Evolutionary conservation across 2,329 filamentous ascomycete species (phyloP).

Genomic region (Aspergillus tubingensis): DNA sequence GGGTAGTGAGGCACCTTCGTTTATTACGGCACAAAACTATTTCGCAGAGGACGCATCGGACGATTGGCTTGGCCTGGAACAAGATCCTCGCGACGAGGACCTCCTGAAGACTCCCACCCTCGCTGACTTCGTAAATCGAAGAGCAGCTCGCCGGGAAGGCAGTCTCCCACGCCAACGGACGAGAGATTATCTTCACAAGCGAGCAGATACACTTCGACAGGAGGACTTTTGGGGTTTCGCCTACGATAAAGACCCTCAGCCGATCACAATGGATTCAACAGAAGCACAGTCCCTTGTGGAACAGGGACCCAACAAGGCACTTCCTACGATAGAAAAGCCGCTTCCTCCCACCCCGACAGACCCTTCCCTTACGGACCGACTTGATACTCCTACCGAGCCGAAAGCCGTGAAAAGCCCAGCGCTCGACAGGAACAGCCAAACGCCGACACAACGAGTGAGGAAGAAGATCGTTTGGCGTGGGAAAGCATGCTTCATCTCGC

Average conservation of each 20-base stretch:
- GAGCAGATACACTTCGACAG: conserved; percentile 46
- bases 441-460: conserved; percentile 49
- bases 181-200: conserved; percentile 39
- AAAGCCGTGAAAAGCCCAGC: conserved; percentile 18
- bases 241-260: conserved; percentile 42
- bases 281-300: conserved; percentile 26
- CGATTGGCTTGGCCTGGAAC: conserved; percentile 47
- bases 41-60: conserved; percentile 45
- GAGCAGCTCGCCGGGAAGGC: conserved; percentile 22
- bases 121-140: conserved; percentile 37
- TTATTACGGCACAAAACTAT: conserved; percentile 44
- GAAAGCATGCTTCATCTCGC: conserved; percentile 70
- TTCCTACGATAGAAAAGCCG: conserved; percentile 42
- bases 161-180: conserved; percentile 27
- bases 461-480: conserved; percentile 76
- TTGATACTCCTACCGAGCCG: conserved; percentile 13
- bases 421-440: conserved; percentile 23
- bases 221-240: conserved; percentile 50
- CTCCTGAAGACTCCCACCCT: conserved; percentile 44
- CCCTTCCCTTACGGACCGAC: conserved; percentile 9
- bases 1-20: conserved; percentile 72
- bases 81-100: conserved; percentile 41
- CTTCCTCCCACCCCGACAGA: conserved; percentile 39
- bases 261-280: conserved; percentile 36
- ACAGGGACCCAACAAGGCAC: conserved; percentile 19